Conservation (phyloP, 495 filamentous ascomycete species). For the Xylaria scruposa region DNA sequence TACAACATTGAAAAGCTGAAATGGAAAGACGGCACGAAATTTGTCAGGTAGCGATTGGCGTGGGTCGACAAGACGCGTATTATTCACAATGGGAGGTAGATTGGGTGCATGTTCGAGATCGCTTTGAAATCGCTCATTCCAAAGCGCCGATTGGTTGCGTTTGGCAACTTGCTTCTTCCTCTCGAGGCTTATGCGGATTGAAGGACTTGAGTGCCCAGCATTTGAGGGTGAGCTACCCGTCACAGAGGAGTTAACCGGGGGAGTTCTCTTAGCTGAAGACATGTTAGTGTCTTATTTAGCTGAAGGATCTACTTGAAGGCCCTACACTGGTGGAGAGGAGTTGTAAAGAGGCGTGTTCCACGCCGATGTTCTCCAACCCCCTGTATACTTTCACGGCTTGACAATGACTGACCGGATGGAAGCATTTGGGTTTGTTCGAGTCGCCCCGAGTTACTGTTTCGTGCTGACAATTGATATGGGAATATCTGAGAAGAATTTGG, state of each 20-base stretch:
- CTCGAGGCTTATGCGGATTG: conserved; percentile 43
- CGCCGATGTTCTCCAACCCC: conserved; percentile 37
- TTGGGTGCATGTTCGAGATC: conserved; percentile 37
- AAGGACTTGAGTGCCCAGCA: conserved; percentile 47
- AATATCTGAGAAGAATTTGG: not conserved
- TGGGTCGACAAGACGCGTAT: conserved; percentile 76
- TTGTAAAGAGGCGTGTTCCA: conserved; percentile 38
- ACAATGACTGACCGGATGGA: conserved; percentile 23
- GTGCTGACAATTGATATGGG: conserved; percentile 13
- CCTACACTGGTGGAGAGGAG: conserved; percentile 44
- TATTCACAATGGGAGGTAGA: conserved; percentile 57
- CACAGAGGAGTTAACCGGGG: conserved; percentile 26
- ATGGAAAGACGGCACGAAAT: conserved; percentile 78
- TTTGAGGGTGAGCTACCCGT: conserved; percentile 44
- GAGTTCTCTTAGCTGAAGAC: conserved; percentile 33
- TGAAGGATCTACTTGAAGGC: not conserved
- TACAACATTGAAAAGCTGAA: conserved; percentile 85
- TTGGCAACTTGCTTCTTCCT: conserved; percentile 27
- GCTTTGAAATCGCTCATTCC: conserved; percentile 28
- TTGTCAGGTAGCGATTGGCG: conserved; percentile 74
- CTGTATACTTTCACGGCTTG: conserved; percentile 25
- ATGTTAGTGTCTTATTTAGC: conserved; percentile 21
- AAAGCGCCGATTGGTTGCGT: conserved; percentile 21
- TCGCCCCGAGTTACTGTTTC: not conserved
- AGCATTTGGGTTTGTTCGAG: conserved; percentile 20